These are phyloP conservation scores for Plasmodium falciparum DNA, from an alignment of 169 alveolate species.

Conservation along the genomic window DNA sequence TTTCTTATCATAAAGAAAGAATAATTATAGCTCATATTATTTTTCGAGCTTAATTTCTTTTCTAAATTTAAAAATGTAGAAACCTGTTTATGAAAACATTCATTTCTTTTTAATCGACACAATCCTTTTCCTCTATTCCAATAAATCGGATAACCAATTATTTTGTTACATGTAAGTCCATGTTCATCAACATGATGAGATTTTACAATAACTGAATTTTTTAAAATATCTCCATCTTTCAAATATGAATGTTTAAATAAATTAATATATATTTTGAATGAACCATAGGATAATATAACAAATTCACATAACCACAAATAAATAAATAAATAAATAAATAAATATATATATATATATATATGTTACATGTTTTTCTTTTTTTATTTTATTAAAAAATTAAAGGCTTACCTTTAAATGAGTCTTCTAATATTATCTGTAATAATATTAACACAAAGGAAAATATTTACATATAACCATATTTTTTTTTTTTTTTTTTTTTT, in stretches of 20 bases:
- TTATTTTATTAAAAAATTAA: too few relatives aligned
- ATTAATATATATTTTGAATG: not conserved
- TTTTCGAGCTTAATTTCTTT: not conserved
- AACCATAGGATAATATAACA: not conserved
- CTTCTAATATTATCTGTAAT: conserved; percentile 31
- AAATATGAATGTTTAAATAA: not conserved
- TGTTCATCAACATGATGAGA: conserved; percentile 29
- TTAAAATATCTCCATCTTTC: conserved; percentile 21
- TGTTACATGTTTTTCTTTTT: too few relatives aligned
- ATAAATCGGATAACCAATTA: conserved; percentile 18
- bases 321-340: too few relatives aligned
- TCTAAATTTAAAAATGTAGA: conserved; percentile 17
- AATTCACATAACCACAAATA: not conserved
- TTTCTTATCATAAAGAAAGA: conserved; percentile 29
- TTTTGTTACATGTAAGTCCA: conserved; percentile 27
- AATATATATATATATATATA: too few relatives aligned
- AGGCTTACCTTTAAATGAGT: conserved; percentile 26
- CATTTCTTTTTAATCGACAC: conserved; percentile 11
- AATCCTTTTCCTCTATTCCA: conserved; percentile 40
- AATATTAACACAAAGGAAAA: not conserved
- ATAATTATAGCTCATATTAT: conserved; percentile 16
- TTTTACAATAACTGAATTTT: conserved; percentile 17
- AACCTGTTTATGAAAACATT: conserved; percentile 36
- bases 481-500: too few relatives aligned
- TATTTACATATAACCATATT: not conserved